Evolutionary conservation across 78 protist species (phyloP).

Genomic region (Chrysochromulina parva): DNA sequence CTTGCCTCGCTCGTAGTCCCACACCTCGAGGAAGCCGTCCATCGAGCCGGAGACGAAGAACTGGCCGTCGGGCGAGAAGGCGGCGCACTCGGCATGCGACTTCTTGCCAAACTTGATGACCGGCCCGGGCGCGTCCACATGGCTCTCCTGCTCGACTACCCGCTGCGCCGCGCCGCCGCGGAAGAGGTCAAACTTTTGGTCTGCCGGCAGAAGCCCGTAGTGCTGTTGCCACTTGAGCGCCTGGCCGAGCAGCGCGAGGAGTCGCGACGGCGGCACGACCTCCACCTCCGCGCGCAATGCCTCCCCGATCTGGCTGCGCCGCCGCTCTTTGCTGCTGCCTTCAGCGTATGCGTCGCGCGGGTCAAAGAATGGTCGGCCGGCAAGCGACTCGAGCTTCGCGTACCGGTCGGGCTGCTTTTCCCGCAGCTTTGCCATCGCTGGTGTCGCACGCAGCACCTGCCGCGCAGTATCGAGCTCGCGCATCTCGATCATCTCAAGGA

Average conservation of each 20-base stretch:
- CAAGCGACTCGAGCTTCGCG: conserved; percentile 45
- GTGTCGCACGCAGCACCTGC: conserved; percentile 62
- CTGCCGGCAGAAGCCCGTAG: conserved; percentile 58
- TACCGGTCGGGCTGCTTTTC: conserved; percentile 40
- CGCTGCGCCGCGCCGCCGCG: not conserved
- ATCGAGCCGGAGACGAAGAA: conserved; percentile 58
- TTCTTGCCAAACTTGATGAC: conserved; percentile 37
- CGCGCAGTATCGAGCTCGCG: conserved; percentile 54
- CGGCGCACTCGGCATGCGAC: conserved; percentile 53
- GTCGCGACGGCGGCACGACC: conserved; percentile 67
- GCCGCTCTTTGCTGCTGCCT: conserved; percentile 4
- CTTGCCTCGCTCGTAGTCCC: conserved; percentile 66
- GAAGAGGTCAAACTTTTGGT: conserved; percentile 41
- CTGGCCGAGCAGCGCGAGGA: conserved; percentile 69
- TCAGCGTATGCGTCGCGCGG: conserved; percentile 39
- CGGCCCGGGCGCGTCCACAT: not conserved
- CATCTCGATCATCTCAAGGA: conserved; percentile 45
- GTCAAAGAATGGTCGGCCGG: conserved; percentile 41
- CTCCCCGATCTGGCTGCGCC: conserved; percentile 10
- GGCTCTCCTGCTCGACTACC: not conserved
- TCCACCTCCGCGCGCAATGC: not conserved
- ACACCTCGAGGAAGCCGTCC: conserved; percentile 71
- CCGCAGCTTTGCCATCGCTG: conserved; percentile 52
- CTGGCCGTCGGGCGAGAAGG: conserved; percentile 75
- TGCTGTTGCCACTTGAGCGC: conserved; percentile 80